phyloP scores from a whole-genome alignment of 2,329 filamentous ascomycete genomes.

The Cladosporium austrohemisphaericum region DNA sequence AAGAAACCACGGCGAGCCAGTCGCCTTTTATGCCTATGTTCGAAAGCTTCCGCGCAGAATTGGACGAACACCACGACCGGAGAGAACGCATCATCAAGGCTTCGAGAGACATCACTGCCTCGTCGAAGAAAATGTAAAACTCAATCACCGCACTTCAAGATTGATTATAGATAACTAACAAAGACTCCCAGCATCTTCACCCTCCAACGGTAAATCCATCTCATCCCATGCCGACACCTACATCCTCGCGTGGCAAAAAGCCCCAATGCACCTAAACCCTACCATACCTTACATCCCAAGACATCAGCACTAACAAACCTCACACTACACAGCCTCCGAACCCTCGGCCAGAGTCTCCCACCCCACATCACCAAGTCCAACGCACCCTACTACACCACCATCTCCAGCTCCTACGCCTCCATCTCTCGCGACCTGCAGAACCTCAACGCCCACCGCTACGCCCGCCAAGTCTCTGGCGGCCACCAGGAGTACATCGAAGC shows the following conservation, averaged over 20 bases:
- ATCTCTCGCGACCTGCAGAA: conserved; percentile 71
- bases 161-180: conserved; percentile 1
- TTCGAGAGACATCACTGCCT: conserved; percentile 84
- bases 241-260: conserved; percentile 8
- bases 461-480: conserved; percentile 68
- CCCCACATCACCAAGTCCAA: conserved; percentile 67
- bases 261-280: too few relatives aligned
- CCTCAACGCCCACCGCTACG: conserved; percentile 79
- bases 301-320: conserved; percentile 4
- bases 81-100: conserved; percentile 86
- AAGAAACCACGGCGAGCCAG: conserved; percentile 17
- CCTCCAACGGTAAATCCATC: conserved; percentile 58
- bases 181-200: conserved; percentile 65
- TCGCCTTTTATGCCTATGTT: conserved; percentile 67
- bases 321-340: conserved; percentile 56
- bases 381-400: conserved; percentile 64
- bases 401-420: conserved; percentile 62
- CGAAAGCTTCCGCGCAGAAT: conserved; percentile 75
- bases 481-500: conserved; percentile 95
- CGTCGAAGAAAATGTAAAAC: conserved; percentile 92
- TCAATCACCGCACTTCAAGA: neutral
- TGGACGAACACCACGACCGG: conserved; percentile 92
- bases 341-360: conserved; percentile 59
- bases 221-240: conserved; percentile 38
- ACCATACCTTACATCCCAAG: neutral